These are phyloP conservation scores for Boechera retrofracta DNA, from an alignment of 345 rosid species.

Conservation along the genomic window DNA sequence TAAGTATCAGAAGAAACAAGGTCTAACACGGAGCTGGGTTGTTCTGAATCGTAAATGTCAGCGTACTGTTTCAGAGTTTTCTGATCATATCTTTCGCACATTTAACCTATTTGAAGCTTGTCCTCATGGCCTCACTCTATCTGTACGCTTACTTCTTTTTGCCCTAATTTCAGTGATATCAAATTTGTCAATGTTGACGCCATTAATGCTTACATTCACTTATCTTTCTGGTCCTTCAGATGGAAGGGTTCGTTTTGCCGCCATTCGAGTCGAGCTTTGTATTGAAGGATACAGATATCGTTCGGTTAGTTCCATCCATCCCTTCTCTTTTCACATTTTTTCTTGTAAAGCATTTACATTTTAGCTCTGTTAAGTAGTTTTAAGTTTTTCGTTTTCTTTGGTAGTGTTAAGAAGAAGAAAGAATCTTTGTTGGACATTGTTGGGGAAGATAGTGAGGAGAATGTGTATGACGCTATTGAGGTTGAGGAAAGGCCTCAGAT, in stretches of 20 bases:
- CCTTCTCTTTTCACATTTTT: background rate
- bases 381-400: constrained; percentile 7
- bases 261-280: constrained; percentile 77
- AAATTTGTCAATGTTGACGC: constrained; percentile 11
- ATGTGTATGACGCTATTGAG: constrained; percentile 48
- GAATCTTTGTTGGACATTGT: constrained; percentile 42
- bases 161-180: constrained; percentile 30
- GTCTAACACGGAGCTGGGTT: constrained; percentile 77
- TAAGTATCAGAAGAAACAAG: constrained; percentile 63
- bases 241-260: constrained; percentile 92
- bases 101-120: constrained; percentile 69
- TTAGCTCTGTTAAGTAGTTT: background rate
- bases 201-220: constrained; percentile 33
- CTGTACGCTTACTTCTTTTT: constrained; percentile 49
- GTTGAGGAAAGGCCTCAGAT: constrained; percentile 48
- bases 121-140: constrained; percentile 77
- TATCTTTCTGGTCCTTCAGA: constrained; percentile 41
- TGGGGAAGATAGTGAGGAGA: constrained; percentile 42
- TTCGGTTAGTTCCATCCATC: constrained; percentile 58
- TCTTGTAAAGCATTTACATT: constrained; percentile 4
- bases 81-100: constrained; percentile 56
- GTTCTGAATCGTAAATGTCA: constrained; percentile 69
- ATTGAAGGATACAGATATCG: constrained; percentile 76
- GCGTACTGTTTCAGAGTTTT: constrained; percentile 68
- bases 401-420: constrained; percentile 72